Conservation (phyloP, 2,329 filamentous ascomycete species). For the Xylariomycetidae sp. region DNA sequence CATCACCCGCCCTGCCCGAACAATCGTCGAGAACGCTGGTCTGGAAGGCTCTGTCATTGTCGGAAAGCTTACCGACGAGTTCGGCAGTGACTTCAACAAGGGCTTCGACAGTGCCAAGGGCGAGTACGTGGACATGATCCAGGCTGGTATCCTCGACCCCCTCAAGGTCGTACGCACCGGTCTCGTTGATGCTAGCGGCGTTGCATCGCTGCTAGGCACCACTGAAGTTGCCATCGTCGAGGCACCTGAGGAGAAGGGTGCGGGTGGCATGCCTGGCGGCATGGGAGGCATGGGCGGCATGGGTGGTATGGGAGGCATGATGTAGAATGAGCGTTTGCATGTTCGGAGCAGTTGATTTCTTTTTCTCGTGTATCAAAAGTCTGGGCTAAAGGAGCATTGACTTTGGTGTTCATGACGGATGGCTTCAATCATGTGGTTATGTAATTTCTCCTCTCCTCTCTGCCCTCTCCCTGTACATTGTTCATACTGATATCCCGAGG, state of each 20-base stretch:
- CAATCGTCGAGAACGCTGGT: conserved; percentile 96
- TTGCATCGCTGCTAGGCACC: conserved; percentile 93
- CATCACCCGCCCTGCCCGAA: conserved; percentile 91
- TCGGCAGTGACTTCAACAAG: conserved; percentile 89
- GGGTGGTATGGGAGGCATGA: conserved; percentile 44
- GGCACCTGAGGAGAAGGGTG: conserved; percentile 86
- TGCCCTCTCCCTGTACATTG: conserved; percentile 20
- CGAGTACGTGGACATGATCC: conserved; percentile 99
- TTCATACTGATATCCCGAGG: conserved; percentile 29
- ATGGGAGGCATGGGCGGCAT: conserved; percentile 60
- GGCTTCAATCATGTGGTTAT: conserved; percentile 35
- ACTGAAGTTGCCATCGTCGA: conserved; percentile 98
- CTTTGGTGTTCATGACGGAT: conserved; percentile 42
- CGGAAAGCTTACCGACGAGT: conserved; percentile 97
- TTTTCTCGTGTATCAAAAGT: conserved; percentile 29
- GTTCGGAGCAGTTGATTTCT: conserved; percentile 16
- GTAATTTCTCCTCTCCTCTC: conserved; percentile 31
- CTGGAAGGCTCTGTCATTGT: conserved; percentile 94
- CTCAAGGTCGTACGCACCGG: conserved; percentile 99
- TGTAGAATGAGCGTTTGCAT: conserved; percentile 44
- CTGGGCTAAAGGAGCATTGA: conserved; percentile 38
- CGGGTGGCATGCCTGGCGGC: conserved; percentile 57
- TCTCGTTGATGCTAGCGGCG: conserved; percentile 89
- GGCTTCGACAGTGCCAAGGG: conserved; percentile 95
- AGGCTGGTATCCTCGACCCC: conserved; percentile 93